phyloP scores from a whole-genome alignment of 2,329 filamentous ascomycete species.

The Leptosphaerulina australis region DNA sequence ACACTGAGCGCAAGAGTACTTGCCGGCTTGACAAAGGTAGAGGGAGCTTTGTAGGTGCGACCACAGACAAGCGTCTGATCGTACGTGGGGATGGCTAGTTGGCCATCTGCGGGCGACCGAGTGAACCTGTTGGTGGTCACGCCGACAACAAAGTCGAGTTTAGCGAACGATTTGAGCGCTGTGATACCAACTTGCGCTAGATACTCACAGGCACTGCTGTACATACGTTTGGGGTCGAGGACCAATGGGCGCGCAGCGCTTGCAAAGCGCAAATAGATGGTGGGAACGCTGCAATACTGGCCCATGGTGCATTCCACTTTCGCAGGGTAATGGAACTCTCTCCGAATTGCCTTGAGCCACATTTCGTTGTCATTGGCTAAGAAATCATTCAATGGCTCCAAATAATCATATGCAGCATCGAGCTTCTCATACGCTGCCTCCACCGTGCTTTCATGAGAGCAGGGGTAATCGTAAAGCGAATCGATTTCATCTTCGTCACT shows the following conservation, averaged over 20 bases:
- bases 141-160: slow-evolving; percentile 4
- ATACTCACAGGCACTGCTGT: background rate
- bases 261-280: slow-evolving; percentile 8
- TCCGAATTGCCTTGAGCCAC: slow-evolving; percentile 8
- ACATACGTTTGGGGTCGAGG: background rate
- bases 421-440: background rate
- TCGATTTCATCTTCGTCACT: background rate
- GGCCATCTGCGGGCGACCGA: background rate
- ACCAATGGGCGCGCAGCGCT: background rate
- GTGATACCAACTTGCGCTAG: slow-evolving; percentile 1
- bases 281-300: background rate
- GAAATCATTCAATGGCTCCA: slow-evolving; percentile 6
- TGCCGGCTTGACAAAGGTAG: background rate
- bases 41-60: background rate
- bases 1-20: too few species aligned
- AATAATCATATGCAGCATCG: slow-evolving; percentile 5
- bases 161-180: background rate
- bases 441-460: background rate
- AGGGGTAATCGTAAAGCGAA: background rate
- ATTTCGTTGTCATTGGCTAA: slow-evolving; percentile 9
- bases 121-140: background rate
- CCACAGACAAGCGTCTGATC: background rate
- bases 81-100: background rate
- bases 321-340: background rate
- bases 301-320: slow-evolving; percentile 3